Evolutionary conservation across 164 flowering plant genomes (phyloP).

Genomic region (Magnolia changhungtana): DNA sequence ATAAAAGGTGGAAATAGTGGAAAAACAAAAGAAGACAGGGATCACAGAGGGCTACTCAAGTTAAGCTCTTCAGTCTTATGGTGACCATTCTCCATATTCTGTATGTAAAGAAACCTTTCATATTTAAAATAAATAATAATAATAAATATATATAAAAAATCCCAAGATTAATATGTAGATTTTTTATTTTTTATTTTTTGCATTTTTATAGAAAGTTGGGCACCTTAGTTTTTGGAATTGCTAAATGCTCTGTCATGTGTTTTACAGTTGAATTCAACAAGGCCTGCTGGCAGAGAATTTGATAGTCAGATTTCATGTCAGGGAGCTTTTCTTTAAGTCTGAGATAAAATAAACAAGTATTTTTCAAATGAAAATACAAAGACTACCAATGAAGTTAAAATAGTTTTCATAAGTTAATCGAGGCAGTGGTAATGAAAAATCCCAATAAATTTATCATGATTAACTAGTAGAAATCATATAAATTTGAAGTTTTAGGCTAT

Average conservation of each 20-base stretch:
- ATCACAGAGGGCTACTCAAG: constrained; percentile 93
- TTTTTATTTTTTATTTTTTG: too few species aligned
- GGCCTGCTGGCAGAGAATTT: constrained; percentile 70
- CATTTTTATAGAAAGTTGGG: background rate
- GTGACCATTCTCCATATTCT: constrained; percentile 78
- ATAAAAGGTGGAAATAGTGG: background rate
- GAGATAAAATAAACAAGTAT: background rate
- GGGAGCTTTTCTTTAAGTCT: constrained; percentile 86
- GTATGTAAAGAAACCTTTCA: constrained; percentile 18
- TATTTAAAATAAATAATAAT: too few species aligned
- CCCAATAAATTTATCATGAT: too few species aligned
- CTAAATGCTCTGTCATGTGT: constrained; percentile 42
- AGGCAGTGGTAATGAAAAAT: too few species aligned
- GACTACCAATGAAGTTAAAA: too few species aligned
- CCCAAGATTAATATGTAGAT: too few species aligned
- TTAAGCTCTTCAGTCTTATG: constrained; percentile 48
- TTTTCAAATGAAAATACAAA: too few species aligned
- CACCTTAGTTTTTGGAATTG: constrained; percentile 41
- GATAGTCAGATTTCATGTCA: constrained; percentile 77
- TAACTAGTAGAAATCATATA: too few species aligned
- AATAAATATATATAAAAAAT: too few species aligned
- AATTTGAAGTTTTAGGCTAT: too few species aligned
- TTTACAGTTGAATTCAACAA: constrained; percentile 49
- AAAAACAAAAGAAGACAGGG: background rate
- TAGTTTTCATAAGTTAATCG: too few species aligned